Conservation (phyloP, 768 basidiomycete species). For the Russula abietina region DNA sequence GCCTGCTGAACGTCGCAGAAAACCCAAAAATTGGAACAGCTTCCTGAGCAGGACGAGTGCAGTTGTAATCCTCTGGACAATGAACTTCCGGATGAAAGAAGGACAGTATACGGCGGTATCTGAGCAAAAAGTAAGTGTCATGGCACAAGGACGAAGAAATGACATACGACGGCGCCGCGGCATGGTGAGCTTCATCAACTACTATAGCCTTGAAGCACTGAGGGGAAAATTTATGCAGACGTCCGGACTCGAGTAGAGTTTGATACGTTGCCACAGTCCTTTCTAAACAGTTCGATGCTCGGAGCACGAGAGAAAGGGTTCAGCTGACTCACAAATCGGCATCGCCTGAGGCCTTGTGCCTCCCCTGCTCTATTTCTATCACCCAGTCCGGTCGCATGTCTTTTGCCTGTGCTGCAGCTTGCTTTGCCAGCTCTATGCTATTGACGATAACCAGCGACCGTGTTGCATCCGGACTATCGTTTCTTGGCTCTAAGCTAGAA, state of each 20-base stretch:
- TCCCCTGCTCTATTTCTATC: slow-evolving; percentile 93
- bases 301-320: not conserved
- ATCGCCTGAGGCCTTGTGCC: slow-evolving; percentile 64
- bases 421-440: slow-evolving; percentile 81
- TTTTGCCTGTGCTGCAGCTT: slow-evolving; percentile 70
- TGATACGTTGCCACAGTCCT: slow-evolving; percentile 90
- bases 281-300: slow-evolving; percentile 5
- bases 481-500: slow-evolving; percentile 45
- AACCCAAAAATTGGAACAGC: slow-evolving; percentile 87
- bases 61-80: slow-evolving; percentile 42
- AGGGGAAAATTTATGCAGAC: slow-evolving; percentile 73
- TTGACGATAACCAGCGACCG: slow-evolving; percentile 81
- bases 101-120: slow-evolving; percentile 80
- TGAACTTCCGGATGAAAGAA: slow-evolving; percentile 68
- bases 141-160: slow-evolving; percentile 14
- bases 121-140: slow-evolving; percentile 27
- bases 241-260: slow-evolving; percentile 58
- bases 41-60: slow-evolving; percentile 26
- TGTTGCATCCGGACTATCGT: slow-evolving; percentile 39
- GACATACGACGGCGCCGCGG: slow-evolving; percentile 80
- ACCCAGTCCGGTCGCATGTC: slow-evolving; percentile 62
- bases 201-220: slow-evolving; percentile 64
- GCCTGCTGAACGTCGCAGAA: slow-evolving; percentile 89
- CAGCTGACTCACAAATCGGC: slow-evolving; percentile 71
- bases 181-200: slow-evolving; percentile 93